Evolutionary conservation across 306 rosid genomes (phyloP).

Genomic region (Castanea mollissima): DNA sequence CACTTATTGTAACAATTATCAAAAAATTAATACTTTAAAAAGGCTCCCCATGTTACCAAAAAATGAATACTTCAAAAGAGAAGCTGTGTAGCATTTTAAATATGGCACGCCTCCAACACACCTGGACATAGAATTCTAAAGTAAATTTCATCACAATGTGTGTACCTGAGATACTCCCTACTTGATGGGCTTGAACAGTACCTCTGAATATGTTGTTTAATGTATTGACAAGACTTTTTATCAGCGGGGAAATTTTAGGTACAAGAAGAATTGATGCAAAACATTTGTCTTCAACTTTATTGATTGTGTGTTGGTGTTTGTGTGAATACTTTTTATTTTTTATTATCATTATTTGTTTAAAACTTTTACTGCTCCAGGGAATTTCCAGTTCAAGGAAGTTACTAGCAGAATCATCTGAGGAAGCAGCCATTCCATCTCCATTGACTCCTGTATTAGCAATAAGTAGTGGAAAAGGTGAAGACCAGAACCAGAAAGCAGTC

Average conservation of each 20-base stretch:
- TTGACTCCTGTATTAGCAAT: constrained; percentile 57
- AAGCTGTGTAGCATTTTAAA: background rate
- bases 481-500: constrained; percentile 53
- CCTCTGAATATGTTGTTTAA: too few species aligned
- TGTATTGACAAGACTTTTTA: too few species aligned
- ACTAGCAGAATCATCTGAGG: constrained; percentile 53
- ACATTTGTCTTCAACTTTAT: background rate
- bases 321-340: background rate
- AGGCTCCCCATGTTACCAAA: background rate
- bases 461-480: constrained; percentile 49
- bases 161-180: background rate
- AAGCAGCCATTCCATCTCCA: constrained; percentile 67
- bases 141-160: background rate
- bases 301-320: background rate
- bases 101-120: background rate
- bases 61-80: background rate
- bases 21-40: background rate
- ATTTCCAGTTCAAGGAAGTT: constrained; percentile 66
- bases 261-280: too few species aligned
- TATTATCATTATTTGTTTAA: background rate
- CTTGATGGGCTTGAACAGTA: too few species aligned
- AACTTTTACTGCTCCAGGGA: constrained; percentile 45
- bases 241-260: too few species aligned
- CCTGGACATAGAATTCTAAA: background rate
- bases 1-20: too few species aligned